phyloP scores from a whole-genome alignment of 257 asterid species.

The Jacaranda copaia region DNA sequence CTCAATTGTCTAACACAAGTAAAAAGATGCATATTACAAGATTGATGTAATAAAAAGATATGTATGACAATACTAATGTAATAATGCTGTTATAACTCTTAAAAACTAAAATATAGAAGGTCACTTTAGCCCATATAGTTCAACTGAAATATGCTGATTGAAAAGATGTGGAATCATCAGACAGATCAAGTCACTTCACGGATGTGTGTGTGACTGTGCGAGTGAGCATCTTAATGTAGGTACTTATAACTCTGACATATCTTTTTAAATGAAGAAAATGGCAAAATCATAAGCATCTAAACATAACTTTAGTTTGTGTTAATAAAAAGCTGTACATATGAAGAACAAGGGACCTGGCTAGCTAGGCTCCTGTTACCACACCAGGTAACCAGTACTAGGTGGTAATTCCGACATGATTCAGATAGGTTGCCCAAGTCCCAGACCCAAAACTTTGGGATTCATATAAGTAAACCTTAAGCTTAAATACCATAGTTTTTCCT shows the following conservation, averaged over 20 bases:
- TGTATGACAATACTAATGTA: no score
- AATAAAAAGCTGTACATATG: not conserved
- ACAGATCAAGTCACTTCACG: no score
- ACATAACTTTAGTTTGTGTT: not conserved
- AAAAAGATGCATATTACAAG: no score
- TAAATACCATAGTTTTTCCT: not conserved
- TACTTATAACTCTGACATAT: no score
- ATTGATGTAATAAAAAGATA: no score
- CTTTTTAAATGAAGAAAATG: no score
- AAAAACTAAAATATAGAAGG: no score
- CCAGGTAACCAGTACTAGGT: conserved; percentile 4
- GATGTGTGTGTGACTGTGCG: no score
- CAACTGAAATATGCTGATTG: not conserved
- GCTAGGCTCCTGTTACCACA: not conserved
- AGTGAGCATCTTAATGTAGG: no score
- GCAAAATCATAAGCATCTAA: no score
- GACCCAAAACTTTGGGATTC: not conserved
- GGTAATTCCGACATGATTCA: conserved; percentile 10
- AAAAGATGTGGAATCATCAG: not conserved
- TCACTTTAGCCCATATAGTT: not conserved
- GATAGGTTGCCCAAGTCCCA: conserved; percentile 5
- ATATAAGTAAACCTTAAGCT: not conserved
- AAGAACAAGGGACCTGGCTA: not conserved
- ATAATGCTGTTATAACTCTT: no score
- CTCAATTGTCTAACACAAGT: no score